Base-by-base conservation (phyloP, 208 protist genomes). In the Trypanosoma lewisi region DNA sequence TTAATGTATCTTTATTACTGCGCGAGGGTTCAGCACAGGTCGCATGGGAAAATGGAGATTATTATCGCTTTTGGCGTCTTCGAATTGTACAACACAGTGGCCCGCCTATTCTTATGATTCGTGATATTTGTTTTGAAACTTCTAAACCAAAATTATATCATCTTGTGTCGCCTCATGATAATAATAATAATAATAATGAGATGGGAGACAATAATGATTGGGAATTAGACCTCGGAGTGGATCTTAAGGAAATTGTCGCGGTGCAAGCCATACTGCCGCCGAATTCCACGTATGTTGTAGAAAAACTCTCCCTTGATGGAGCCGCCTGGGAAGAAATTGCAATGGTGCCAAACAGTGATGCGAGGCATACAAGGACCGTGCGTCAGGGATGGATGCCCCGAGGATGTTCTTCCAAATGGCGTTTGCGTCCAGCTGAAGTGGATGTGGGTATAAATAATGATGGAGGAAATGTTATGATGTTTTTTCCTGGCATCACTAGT, bases 261-360 rank as follows among this genome's bases (percentile, higher is more conserved):
- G 77, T 92, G 16, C 52, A 74, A 4, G 83, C 81, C 7, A 25
- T 50, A 0, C 64, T 95, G 45, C 85, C 85, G 27, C 67, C 75
- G 3, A 33, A 48, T 2, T 56, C 75, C 3, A 56, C 63, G 39
- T 93, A 85, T 73, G 66, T 62, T 7, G 82, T 91, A 21, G 86
- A 95, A 71, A 77, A 79, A 34, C 84, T 89, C 23, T 82, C 72
- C 19, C 68, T 78, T n/a, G 86, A 91, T 47, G 77, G 79, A 31
- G 56, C 70, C 27, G 78, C 74, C 28, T 95, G 88, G 88, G 63
- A 82, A 17, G 28, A 58, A 6, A 62, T 85, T 25, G 60, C 74
- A 4, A 53, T 72, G 11, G 39, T 93, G 25, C 45, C 75, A 27
- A 78, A 78, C 39, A 30, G 50, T 56, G 59, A 62, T 25, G 51